These are phyloP conservation scores for Acanthamoeba castellanii DNA, from an alignment of 208 protist species.

Conservation along the genomic window DNA sequence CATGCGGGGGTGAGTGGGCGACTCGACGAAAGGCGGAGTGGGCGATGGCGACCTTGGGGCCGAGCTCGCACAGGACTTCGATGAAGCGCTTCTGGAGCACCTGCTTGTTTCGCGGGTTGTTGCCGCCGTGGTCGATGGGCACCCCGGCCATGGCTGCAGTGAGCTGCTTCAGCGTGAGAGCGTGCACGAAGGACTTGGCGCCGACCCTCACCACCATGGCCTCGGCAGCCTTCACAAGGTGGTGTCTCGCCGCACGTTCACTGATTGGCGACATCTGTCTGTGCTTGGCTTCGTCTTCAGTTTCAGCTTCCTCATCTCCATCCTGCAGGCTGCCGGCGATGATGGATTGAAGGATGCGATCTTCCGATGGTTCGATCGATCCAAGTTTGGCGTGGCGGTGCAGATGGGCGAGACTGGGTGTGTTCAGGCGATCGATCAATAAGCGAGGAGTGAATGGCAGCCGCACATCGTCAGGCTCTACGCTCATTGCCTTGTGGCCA, in stretches of 20 bases:
- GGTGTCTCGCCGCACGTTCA: not conserved
- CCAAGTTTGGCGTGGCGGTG: not conserved
- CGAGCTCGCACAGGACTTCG: conserved; percentile 18
- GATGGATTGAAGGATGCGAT: not conserved
- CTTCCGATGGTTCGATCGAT: not conserved
- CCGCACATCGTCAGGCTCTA: not conserved
- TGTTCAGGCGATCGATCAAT: not conserved
- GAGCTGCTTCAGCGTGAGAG: not conserved
- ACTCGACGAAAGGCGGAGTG: not conserved
- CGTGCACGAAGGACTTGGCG: not conserved
- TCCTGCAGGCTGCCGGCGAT: not conserved
- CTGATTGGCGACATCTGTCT: not conserved
- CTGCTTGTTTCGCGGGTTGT: conserved; percentile 6
- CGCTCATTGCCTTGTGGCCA: not conserved
- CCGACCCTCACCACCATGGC: not conserved
- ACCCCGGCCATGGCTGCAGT: not conserved
- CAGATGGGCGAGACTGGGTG: not conserved
- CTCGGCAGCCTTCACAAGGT: not conserved
- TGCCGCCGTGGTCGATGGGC: conserved; percentile 40
- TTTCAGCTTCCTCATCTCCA: not conserved
- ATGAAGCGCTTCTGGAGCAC: conserved; percentile 36
- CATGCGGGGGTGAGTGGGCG: not conserved
- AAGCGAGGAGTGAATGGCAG: not conserved
- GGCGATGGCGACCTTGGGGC: not conserved
- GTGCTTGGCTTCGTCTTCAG: not conserved